Evolutionary conservation across 2,329 filamentous ascomycete genomes (phyloP), one percentile per base, ranked within the genome.

Genomic region (Aspergillus novofumigatus): DNA sequence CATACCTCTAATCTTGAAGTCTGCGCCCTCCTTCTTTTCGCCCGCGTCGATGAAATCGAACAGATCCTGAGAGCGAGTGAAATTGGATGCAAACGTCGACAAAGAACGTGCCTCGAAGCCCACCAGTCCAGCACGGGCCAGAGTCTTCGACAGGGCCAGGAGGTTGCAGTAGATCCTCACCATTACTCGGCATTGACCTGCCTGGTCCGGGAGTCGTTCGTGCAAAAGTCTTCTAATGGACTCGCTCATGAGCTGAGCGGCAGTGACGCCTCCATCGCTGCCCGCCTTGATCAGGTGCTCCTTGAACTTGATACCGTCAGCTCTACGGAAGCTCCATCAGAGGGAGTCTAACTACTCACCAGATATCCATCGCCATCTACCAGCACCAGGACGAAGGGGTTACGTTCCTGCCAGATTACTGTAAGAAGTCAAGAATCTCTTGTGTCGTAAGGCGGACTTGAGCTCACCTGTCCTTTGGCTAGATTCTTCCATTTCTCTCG

Each of bases 291-390:
- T 66, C 8, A 83, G 73, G 29, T 75, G 69, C 44, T 84, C 81
- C 35, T 80, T 76, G 65, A 85, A 83, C 83, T 95, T 89, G 81
- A 91, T 14, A 32, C 89, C 1, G 14, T 29, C 49, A 26, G 51
- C 60, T 47, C 32, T 35, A 35, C 32, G 10, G 32, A 35, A 11
- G 11, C 32, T 35, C 5, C 5, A 17, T 2, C 14, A 35, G 11
- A 35, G 32, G n/a, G n/a, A n/a, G n/a, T 35, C 11, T 5, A 11
- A 26, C 5, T 4, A 52, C 67, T 57, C 47, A 73, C 65, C 23
- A 80, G 65, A 63, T 86, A 86, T 50, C 82, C 83, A 68, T 88
- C 84, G 21, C 84, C 85, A 56, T 88, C 85, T 11, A 88, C 72
- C 0, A 88, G 72, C 6, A 87, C 80, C n/a, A n/a, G 74, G 1